Base-by-base conservation (phyloP, 768 basidiomycete genomes). In the Saitozyma podzolica region DNA sequence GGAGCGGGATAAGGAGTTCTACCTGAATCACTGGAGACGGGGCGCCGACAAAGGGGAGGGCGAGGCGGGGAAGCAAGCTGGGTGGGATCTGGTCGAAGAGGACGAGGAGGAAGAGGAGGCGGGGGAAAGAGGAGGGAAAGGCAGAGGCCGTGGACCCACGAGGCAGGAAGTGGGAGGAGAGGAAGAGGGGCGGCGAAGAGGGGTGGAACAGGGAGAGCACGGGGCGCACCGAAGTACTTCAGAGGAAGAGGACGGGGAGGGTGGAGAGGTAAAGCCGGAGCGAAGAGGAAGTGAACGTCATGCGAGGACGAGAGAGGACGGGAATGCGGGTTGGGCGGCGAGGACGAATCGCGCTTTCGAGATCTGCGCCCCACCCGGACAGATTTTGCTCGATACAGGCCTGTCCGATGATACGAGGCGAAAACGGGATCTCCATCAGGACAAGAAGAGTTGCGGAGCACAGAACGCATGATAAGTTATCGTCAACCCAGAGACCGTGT, bases 11-110 rank as follows among this genome's bases (percentile, higher is more conserved):
- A 58, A 63, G 54, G 73, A 72, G 9, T 75, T 72, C 47, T 75
- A 66, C 53, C 47, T 62, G 49, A 64, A 72, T 62, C 73, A 75
- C 59, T 75, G 70, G 70, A 43, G 73, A 41, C 16, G 73, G 45
- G 73, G 70, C 7, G 68, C 66, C 19, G 67, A 70, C 39, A n/a
- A 39, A 37, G n/a, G 17, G 19, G 61, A 56, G 41, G 49, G n/a
- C 9, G 37, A 16, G 20, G 20, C 13, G 29, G 29, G 29, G 29
- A 29, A 29, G 29, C 29, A 29, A 29, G 29, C 29, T 29, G 29
- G 29, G 8, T 29, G 29, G 29, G 29, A 29, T 29, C 29, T 29
- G 29, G 29, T 29, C 29, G 13, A 50, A 20, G 48, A 47, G 40
- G 17, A 19, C 43, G 54, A 50, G 8, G 39, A 50, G 45, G 16